Evolutionary conservation across 164 flowering plant species (phyloP), one percentile per base, ranked within the genome.

Genomic region (Piper betle): DNA sequence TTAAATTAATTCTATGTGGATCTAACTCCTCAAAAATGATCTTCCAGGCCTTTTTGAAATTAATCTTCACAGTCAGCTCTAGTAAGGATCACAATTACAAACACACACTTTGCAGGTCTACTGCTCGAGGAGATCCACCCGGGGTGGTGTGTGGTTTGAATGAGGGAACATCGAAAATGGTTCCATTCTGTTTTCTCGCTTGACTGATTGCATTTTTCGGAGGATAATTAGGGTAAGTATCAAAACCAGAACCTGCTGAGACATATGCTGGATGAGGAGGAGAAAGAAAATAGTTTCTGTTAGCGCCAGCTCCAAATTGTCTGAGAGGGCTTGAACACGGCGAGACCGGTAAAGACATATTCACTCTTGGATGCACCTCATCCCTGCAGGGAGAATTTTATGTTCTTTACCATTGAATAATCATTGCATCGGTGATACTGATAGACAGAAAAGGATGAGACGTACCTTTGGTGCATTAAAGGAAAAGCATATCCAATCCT

Each of bases 191-290:
- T 18, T 58, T 61, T 13, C 39, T 18, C 25, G 66, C 55, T 62
- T 64, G 55, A 53, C 46, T 56, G 13, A 17, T 18, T 19, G 37
- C 46, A 6, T 18, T 37, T 37, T 12, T 15, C 4, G 53, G 19
- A 37, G 66, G 66, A 56, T 17, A 56, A 56, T 43, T 16, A 33
- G 61, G 58, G 39, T 41, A 37, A 58, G 63, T 59, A 19, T 25
- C 62, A 38, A 43, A 20, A 50, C 56, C 73, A 58, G 53, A 63
- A 63, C 68, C 62, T 25, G 58, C 53, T 39, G 64, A 25, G 17
- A 73, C 56, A 62, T 65, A 81, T 59, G 77, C 37, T 19, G 86
- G 84, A 69, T 82, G 88, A 46, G 85, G 91, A 63, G 96, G 91
- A 40, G 97, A 83, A 18, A 82, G 77, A 54, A 72, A 78, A 65